Base-by-base conservation (phyloP, 2,329 filamentous ascomycete genomes). In the Colletotrichum sp. region DNA sequence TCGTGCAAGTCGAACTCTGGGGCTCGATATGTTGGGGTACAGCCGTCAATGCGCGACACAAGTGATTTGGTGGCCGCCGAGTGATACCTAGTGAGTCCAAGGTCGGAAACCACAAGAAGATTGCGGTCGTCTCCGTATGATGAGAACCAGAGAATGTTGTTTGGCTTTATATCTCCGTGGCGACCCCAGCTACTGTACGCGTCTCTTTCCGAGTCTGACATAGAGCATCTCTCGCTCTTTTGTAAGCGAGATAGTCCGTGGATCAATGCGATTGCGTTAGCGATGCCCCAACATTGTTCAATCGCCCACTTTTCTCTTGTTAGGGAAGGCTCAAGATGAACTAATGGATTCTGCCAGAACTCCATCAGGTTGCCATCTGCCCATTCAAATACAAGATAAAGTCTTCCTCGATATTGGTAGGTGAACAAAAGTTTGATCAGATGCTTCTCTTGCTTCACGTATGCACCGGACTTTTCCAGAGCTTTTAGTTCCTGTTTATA, bases 351-450 rank as follows among this genome's bases (percentile, higher is more conserved):
- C 9, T 65, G 26, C 74, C 74, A 76, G 36, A 74, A 74, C 18
- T 78, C 43, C 16, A 32, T 18, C 6, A 79, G 60, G 30, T 77
- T 79, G 6, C 76, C 76, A 39, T 79, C 73, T 24, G 77, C 78
- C 75, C 75, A 79, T 36, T 76, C 72, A 15, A 79, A 79, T 6
- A 78, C 26, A 9, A 79, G 65, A 57, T 71, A 79, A 4, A 15
- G 71, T 34, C 15, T 59, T 0, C 69, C 52, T 0, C 77, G 67
- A 16, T 78, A 64, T 34, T 73, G 55, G 18, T 74, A 77, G 4
- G 72, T 77, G 4, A 78, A 43, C 6, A 79, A 71, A 12, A 77
- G 64, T 18, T 78, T 75, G 21, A 77, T 66, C 4, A 79, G 61
- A 30, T 73, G 73, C 15, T 71, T 65, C 10, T 70, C 72, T 12